A percentile compares a stretch with the other conserved stretches of the same genome.
phyloP scores from a whole-genome alignment of 805 yeast species.

The Lachancea mirantina region DNA sequence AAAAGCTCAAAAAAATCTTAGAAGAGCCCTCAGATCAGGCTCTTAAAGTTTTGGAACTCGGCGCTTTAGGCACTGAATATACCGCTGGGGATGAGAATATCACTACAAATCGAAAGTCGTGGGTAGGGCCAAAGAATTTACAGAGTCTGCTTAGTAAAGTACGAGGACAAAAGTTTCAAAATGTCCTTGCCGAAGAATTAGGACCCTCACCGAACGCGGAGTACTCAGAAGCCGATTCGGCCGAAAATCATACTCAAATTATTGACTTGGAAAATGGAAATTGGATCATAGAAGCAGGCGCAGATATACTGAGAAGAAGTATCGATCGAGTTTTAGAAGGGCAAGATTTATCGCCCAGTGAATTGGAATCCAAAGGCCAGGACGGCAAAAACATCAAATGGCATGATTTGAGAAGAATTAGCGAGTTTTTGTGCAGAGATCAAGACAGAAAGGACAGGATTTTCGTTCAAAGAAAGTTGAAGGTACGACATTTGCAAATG shows the following conservation, averaged over 20 bases:
- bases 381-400: no score
- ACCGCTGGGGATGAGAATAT: constrained; percentile 14
- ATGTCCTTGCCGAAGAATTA: constrained; percentile 1
- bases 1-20: constrained; percentile 19
- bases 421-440: background rate
- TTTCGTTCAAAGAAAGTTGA: constrained; percentile 42
- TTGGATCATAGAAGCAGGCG: no score
- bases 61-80: constrained; percentile 12
- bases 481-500: constrained; percentile 52
- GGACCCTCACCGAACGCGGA: background rate
- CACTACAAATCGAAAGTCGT: background rate
- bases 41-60: constrained; percentile 16
- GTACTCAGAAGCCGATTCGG: background rate
- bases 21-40: constrained; percentile 13
- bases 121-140: no score
- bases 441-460: constrained; percentile 31
- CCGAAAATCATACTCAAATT: constrained; percentile 7
- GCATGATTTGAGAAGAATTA: background rate
- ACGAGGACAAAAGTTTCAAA: background rate
- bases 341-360: background rate
- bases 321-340: background rate
- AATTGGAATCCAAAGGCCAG: no score
- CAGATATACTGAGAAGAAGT: background rate
- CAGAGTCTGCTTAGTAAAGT: no score
- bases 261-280: no score